Evolutionary conservation across 2,329 filamentous ascomycete species (phyloP), one percentile per base, ranked within the genome.

Genomic region (Aureobasidium sp.): DNA sequence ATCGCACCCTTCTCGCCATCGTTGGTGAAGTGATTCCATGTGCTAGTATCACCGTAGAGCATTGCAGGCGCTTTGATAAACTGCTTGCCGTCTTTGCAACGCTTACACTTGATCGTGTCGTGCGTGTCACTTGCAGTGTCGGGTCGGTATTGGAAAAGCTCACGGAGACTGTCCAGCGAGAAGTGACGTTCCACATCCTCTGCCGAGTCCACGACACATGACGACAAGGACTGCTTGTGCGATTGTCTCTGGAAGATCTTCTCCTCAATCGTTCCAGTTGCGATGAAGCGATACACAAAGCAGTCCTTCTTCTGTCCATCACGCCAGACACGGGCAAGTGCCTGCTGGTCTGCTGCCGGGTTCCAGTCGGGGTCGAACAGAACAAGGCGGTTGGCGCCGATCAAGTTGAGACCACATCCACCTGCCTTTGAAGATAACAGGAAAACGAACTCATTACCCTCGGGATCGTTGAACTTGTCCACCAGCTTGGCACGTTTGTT

Each of bases 221-320:
- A 96, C 0, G 93, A 97, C 1, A 99, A 80, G 8, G 91, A 95
- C 76, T 99, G 94, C 76, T 99, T 99, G 80, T 99, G 95, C 0
- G 90, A 96, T 72, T 99, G 94, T 10, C 95, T 88, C 75, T 99
- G 94, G 78, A 99, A 99, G 68, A 99, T 97, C 78, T 99, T 99
- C 76, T 99, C 94, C 72, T 99, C 94, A 65, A 99, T 99, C 0
- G 92, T 97, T 4, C 94, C 94, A 0, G 95, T 97, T 0, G 92
- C 90, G 69, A 99, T 99, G 77, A 99, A 99, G n/a, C 94, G 89
- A 75, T 99, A 99, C 17, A 99, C 94, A 70, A 99, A 99, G 71
- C 94, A 99, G 71, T 99, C 94, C 73, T 99, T 99, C 82, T 95
- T 97, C 75, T 99, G 94, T 0, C 94, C 94, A 70, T 99, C 94